Evolutionary conservation across 352 stramenopile genomes (phyloP), one percentile per base, ranked within the genome.

Genomic region (Plasmopara halstedii): DNA sequence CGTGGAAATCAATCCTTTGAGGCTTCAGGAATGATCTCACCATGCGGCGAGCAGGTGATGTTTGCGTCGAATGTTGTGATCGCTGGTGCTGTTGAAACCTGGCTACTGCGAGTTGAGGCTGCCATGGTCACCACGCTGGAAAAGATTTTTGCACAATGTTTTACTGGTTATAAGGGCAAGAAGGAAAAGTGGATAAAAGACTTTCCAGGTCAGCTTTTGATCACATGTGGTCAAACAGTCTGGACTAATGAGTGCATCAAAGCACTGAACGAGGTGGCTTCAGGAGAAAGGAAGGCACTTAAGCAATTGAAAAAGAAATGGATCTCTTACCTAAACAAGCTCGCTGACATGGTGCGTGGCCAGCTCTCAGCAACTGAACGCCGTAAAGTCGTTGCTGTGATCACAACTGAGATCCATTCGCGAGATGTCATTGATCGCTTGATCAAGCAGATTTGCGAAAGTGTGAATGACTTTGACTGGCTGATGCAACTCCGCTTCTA

Each of bases 401-500:
- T 98, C 64, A 98, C 93, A 25, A 97, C 97, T 57, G 94, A 98
- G 60, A 97, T 98, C 33, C 94, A 98, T 49, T 96, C 89, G 48
- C 87, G 94, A 26, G 94, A 98, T 60, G 91, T 98, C 20, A 91
- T 98, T 23, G 87, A 97, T 46, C 79, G 88, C 5, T 70, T 97
- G 40, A 83, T 97, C n/a, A 96, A 97, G 57, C 85, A 93, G 48
- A 93, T 89, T 41, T 97, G 88, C 53, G 87, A 91, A 35, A 90
- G 74, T 46, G 70, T 92, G 14, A 90, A 91, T 29, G 90, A 97
- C 44, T 97, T 97, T 53, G 79, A 94, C 59, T 94, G 80, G 82
- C 58, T 93, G 10, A 93, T 93, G 82, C 82, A 93, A 39, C 55
- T 93, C 2, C 79, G 82, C 1, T 93, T 91, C 42, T 93, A 90